Evolutionary conservation across 805 yeast genomes (phyloP), one percentile per base, ranked within the genome.

Genomic region (Kodamaea hsintzibuensis): DNA sequence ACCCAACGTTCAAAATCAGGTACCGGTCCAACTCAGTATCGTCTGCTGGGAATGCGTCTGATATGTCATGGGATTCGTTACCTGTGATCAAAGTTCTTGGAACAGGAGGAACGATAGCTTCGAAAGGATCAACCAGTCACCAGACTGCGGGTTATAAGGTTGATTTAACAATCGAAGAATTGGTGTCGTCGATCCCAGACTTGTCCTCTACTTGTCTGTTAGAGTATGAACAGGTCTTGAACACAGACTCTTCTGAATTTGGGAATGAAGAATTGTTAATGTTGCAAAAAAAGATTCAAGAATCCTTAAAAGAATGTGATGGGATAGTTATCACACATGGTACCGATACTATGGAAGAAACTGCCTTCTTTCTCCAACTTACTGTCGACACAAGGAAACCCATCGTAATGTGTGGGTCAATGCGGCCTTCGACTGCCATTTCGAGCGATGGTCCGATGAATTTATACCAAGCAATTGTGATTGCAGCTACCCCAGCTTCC

Each of bases 381-480:
- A 77, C 81, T 8, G 60, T 80, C 27, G 59, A 69, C 46, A 71
- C 77, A 12, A 42, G 58, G 42, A 74, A 83, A 53, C 89, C 89
- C 3, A 80, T 86, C 51, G 89, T 85, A 4, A 71, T 86, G 65
- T 85, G 88, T 48, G 91, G 91, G 1, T 82, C 88, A 5, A 86
- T 86, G 91, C 77, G 90, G 62, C 91, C 91, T 0, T 81, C 87
- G 7, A 83, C 88, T 2, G 82, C 86, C 40, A 79, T 86, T 42
- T 82, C 88, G 1, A 83, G 88, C 1, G 91, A 86, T 64, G 90
- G 90, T 2, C 85, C 88, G 5, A 84, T 85, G 83, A 86, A 86
- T 66, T 68, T 86, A 56, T 85, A 84, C 62, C 89, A 86, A 61
- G 88, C 89, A 1, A 83, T 84, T 47, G 81, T 81, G 13, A 83